phyloP scores from a whole-genome alignment of 257 asterid genomes.

The Solanum bulbocastanum region DNA sequence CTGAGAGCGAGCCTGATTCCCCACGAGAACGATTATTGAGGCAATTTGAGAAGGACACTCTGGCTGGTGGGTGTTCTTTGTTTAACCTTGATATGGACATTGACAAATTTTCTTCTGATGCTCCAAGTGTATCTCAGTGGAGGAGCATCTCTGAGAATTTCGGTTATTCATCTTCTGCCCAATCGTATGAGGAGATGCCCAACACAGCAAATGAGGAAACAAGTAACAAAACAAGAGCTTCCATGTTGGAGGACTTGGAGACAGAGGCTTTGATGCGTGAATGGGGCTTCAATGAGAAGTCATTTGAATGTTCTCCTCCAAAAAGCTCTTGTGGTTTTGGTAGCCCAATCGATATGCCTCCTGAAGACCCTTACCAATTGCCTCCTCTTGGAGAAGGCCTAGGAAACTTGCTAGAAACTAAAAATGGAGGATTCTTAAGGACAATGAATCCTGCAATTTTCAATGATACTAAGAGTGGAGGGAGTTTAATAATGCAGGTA shows the following conservation, averaged over 20 bases:
- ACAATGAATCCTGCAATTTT: conserved; percentile 82
- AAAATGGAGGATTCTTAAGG: conserved; percentile 76
- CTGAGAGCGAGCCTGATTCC: conserved; percentile 89
- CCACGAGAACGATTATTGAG: conserved; percentile 78
- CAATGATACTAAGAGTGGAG: conserved; percentile 51
- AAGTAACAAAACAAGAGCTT: conserved; percentile 42
- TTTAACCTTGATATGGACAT: conserved; percentile 46
- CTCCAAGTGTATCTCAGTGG: conserved; percentile 34
- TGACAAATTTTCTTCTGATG: conserved; percentile 11
- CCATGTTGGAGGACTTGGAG: conserved; percentile 71
- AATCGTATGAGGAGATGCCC: conserved; percentile 20
- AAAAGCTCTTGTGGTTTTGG: conserved; percentile 45
- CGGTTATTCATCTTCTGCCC: conserved; percentile 14
- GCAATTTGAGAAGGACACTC: conserved; percentile 83
- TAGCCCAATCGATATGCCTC: conserved; percentile 45
- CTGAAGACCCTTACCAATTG: conserved; percentile 43
- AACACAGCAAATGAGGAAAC: conserved; percentile 27
- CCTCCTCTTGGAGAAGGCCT: conserved; percentile 80
- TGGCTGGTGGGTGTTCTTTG: conserved; percentile 54
- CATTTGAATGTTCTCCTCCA: conserved; percentile 64
- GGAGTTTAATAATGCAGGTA: conserved; percentile 85
- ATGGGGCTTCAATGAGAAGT: conserved; percentile 69
- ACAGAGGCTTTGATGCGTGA: conserved; percentile 78
- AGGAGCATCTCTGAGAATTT: conserved; percentile 30
- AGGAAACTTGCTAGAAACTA: conserved; percentile 71